Evolutionary conservation across 2,329 filamentous ascomycete species (phyloP), one percentile per base, ranked within the genome.

Genomic region (Fusarium napiforme): DNA sequence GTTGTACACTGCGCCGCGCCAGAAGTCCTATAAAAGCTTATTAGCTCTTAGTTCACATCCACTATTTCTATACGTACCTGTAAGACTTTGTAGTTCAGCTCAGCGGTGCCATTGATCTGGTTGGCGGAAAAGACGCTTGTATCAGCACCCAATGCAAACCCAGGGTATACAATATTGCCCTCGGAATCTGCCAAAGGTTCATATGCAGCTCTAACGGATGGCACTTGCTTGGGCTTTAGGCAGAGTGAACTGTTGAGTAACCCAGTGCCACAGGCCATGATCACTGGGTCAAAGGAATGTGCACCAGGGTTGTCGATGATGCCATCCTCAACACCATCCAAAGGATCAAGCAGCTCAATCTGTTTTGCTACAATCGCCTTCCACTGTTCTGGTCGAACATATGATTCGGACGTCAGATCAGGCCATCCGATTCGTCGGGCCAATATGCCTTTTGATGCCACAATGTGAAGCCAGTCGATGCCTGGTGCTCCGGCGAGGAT

Each of bases 351-450:
- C 16, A 53, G n/a, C 34, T 67, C 64, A 23, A 60, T 67, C 28
- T 67, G 46, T 7, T 67, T 67, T 1, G 34, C 34, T 1, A 60
- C 62, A 18, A 67, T 67, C 1, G 28, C 64, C 2, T 47, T 52
- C 64, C 62, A 67, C 40, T 67, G 52, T 36, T 67, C 62, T 5
- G 52, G 62, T 12, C 52, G 62, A 42, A 67, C 64, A 9, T 67
- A 67, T 5, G 46, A 15, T 9, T 52, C 52, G 1, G 46, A 67
- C 1, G 8, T 16, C 2, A 67, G 40, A 19, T 60, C 39, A 0
- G 64, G 64, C 64, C 62, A 67, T 21, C 62, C 52, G 6, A 60
- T 60, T 0, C 62, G 18, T 7, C 46, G 42, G 9, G 64, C 62
- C 1, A 67, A 21, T 8, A 67, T 60, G 4, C 64, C 64, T 14